A percentile compares a stretch with the other conserved stretches of the same genome.
Evolutionary conservation across 2,329 filamentous ascomycete genomes (phyloP).

Genomic region (Helotiales sp.): DNA sequence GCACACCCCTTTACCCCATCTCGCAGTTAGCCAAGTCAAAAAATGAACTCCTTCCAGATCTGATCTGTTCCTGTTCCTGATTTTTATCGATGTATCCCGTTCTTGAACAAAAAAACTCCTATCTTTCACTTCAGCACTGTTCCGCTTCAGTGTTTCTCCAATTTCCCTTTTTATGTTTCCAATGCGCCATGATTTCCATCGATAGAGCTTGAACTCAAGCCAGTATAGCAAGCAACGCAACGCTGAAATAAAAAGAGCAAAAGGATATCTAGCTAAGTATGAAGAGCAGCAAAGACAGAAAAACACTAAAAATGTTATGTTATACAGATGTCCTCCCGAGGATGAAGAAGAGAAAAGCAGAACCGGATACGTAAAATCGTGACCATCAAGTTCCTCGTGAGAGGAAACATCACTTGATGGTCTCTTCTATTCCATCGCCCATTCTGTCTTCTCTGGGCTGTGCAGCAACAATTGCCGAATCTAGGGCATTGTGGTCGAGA

Average conservation of each 20-base stretch:
- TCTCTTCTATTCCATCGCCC: conserved; percentile 3
- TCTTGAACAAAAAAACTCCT: too few relatives aligned
- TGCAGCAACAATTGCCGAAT: conserved; percentile 24
- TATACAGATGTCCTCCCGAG: conserved; percentile 21
- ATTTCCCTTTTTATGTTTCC: too few relatives aligned
- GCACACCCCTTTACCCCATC: not conserved
- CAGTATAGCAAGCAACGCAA: too few relatives aligned
- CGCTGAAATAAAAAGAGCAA: not conserved
- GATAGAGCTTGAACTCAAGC: too few relatives aligned
- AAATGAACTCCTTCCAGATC: not conserved
- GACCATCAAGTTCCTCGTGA: not conserved
- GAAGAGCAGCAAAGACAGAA: not conserved
- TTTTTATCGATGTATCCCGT: too few relatives aligned
- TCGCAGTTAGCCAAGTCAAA: not conserved
- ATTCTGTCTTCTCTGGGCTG: conserved; percentile 18
- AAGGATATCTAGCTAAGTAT: not conserved
- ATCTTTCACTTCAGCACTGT: too few relatives aligned
- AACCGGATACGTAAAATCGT: not conserved
- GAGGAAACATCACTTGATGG: conserved; percentile 7
- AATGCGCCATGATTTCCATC: too few relatives aligned
- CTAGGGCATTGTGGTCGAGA: conserved; percentile 26
- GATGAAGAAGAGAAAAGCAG: conserved; percentile 3
- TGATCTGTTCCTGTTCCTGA: too few relatives aligned
- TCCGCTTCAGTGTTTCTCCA: too few relatives aligned
- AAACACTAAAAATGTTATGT: conserved; percentile 6